Conservation (phyloP, 1,139 yeast species). For the Cylindricascospora bacillispora region DNA sequence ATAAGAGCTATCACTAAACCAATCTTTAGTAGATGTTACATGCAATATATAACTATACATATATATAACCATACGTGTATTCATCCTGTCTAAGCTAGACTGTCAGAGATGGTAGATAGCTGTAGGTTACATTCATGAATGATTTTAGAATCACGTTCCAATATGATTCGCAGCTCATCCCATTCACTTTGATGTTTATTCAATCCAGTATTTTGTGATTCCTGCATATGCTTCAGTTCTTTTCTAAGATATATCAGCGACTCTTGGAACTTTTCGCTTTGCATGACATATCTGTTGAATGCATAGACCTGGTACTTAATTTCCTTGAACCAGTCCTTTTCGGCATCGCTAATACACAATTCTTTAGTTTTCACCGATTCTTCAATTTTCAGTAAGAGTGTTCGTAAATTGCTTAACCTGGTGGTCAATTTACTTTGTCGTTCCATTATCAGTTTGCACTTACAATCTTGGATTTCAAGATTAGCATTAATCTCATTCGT, state of each 20-base stretch:
- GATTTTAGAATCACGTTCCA: conserved; percentile 15
- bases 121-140: conserved; percentile 17
- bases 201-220: not conserved
- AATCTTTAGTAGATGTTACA: too few relatives aligned
- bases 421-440: conserved; percentile 26
- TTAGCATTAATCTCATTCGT: conserved; percentile 3
- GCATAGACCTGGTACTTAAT: conserved; percentile 24
- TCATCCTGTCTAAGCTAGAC: too few relatives aligned
- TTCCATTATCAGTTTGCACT: conserved; percentile 25
- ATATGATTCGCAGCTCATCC: conserved; percentile 15
- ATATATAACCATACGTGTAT: too few relatives aligned
- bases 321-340: conserved; percentile 35
- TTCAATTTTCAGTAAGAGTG: conserved; percentile 12
- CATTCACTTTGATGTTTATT: conserved; percentile 10
- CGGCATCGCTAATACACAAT: conserved; percentile 29
- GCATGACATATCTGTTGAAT: conserved; percentile 24
- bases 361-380: conserved; percentile 12
- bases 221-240: conserved; percentile 5
- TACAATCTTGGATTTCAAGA: conserved; percentile 11
- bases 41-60: too few relatives aligned
- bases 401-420: conserved; percentile 4
- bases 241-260: conserved; percentile 7
- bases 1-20: too few relatives aligned
- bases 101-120: too few relatives aligned
- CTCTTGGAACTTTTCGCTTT: conserved; percentile 10